Evolutionary conservation across 768 basidiomycete species (phyloP), one percentile per base, ranked within the genome.

Genomic region (Termitomyces bulborhizus): DNA sequence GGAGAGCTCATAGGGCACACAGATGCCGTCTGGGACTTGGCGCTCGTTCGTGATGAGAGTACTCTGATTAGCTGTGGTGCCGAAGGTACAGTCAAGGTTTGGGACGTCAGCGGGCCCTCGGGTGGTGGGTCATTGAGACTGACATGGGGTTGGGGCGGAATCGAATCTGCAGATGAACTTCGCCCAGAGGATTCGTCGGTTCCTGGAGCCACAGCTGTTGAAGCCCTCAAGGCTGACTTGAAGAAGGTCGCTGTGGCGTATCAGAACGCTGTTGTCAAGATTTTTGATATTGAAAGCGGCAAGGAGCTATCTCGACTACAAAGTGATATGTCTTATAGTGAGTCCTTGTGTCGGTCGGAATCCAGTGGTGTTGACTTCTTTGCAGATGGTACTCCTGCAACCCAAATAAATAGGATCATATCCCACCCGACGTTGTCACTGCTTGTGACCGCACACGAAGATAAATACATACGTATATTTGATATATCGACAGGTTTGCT

Each of bases 1-100:
- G 88, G 88, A 34, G 85, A 88, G 60, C 79, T 98, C 29, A 84
- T 95, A 31, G 93, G 95, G 3, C 93, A 97, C 68, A 92, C 93
- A 4, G 95, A 99, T 66, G 93, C 93, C 5, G 89, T 98, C 26
- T 99, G 97, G 97, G 97, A 94, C 66, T 74, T 98, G 49, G 87
- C 90, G 9, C 81, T 96, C 21, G 82, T 93, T 27, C 80, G 90
- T 53, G 88, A 90, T 58, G 89, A 92, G 67, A 83, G 82, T 55
- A 85, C 88, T 7, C 78, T 98, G 41, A 90, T 96, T 54, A 91
- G 89, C 60, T 93, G 90, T 66, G 88, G 90, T 45, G 90, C 94
- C 4, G 96, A 98, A 67, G 95, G 95, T 18, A 73, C 82, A 0
- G 88, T 98, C 62, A 97, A 97, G 70, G 83, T 96, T 13, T 98